A percentile compares a stretch with the other conserved stretches of the same genome.
Evolutionary conservation across 2,329 filamentous ascomycete genomes (phyloP).

Genomic region (Ceratocystiopsis brevicomis): DNA sequence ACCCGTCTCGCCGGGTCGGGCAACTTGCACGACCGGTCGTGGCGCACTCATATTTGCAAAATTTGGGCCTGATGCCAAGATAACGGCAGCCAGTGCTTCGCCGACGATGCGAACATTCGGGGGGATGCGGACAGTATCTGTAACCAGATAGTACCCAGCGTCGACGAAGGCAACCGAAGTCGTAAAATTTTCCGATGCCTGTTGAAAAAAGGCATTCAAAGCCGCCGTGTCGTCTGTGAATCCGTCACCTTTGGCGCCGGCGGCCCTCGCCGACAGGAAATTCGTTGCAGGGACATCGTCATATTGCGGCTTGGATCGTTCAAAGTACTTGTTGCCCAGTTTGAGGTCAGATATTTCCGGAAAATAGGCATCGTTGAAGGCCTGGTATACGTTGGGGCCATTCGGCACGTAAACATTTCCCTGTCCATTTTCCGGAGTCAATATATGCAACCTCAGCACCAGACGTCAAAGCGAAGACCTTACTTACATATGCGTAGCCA

Average conservation of each 20-base stretch:
- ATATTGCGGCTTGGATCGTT: conserved; percentile 63
- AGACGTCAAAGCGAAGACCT: no score
- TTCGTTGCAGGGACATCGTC: conserved; percentile 33
- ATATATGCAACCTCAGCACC: no score
- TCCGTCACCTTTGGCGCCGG: conserved; percentile 55
- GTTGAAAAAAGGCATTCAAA: conserved; percentile 32
- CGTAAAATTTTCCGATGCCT: conserved; percentile 16
- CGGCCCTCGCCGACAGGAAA: conserved; percentile 50
- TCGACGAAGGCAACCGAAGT: conserved; percentile 40
- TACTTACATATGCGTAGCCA: conserved; percentile 21
- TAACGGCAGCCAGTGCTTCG: conserved; percentile 34
- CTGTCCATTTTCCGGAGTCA: conserved; percentile 16
- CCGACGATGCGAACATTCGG: conserved; percentile 37
- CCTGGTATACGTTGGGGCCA: conserved; percentile 29
- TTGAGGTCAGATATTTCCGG: conserved; percentile 36
- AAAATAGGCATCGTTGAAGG: conserved; percentile 16
- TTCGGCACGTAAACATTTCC: conserved; percentile 45
- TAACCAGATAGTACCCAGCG: conserved; percentile 42
- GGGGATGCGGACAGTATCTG: conserved; percentile 31
- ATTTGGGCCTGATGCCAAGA: conserved; percentile 36
- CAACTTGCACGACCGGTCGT: conserved; percentile 43
- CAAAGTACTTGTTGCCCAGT: conserved; percentile 38
- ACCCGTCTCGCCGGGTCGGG: conserved; percentile 40
- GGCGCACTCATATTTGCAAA: conserved; percentile 39
- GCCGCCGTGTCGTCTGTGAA: conserved; percentile 53